A percentile compares a stretch with the other conserved stretches of the same genome.
phyloP scores from a whole-genome alignment of 495 filamentous ascomycete genomes.

The Lepraria neglecta region DNA sequence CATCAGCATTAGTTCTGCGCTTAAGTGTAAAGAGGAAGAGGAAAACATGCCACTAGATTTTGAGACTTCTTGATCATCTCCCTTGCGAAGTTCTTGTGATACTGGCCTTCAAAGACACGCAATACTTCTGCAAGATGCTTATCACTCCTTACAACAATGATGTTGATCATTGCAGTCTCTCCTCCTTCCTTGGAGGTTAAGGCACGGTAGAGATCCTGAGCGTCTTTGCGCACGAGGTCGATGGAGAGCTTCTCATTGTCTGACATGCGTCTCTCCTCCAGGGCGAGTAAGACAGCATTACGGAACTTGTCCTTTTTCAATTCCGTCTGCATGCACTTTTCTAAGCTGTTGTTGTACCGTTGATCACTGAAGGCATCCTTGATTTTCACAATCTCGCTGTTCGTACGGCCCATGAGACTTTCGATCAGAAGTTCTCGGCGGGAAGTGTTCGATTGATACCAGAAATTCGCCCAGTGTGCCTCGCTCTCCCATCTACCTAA shows the following conservation, averaged over 20 bases:
- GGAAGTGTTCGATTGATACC: slow-evolving; percentile 85
- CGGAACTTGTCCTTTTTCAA: slow-evolving; percentile 94
- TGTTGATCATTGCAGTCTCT: slow-evolving; percentile 82
- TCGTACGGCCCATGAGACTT: slow-evolving; percentile 78
- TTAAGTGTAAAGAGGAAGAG: slow-evolving; percentile 11
- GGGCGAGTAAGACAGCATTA: slow-evolving; percentile 72
- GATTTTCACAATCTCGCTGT: slow-evolving; percentile 80
- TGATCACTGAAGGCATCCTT: slow-evolving; percentile 91
- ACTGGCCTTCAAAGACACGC: slow-evolving; percentile 60
- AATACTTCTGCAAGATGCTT: slow-evolving; percentile 75
- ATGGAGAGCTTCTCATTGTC: slow-evolving; percentile 55
- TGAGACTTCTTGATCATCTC: slow-evolving; percentile 82
- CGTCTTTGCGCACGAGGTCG: slow-evolving; percentile 62
- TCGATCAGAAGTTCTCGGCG: slow-evolving; percentile 88
- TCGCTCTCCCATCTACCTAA: slow-evolving; percentile 90
- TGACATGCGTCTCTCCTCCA: slow-evolving; percentile 77
- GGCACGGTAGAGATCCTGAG: slow-evolving; percentile 61
- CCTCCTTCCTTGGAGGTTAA: slow-evolving; percentile 71
- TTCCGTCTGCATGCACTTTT: slow-evolving; percentile 82
- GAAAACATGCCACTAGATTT: slow-evolving; percentile 75
- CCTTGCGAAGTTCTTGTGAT: slow-evolving; percentile 71
- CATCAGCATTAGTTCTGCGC: slow-evolving; percentile 9
- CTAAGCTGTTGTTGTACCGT: slow-evolving; percentile 77
- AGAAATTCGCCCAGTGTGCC: slow-evolving; percentile 97
- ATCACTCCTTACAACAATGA: slow-evolving; percentile 75